Conservation (phyloP, 345 rosid genomes). For the Eutrema yunnanense region DNA sequence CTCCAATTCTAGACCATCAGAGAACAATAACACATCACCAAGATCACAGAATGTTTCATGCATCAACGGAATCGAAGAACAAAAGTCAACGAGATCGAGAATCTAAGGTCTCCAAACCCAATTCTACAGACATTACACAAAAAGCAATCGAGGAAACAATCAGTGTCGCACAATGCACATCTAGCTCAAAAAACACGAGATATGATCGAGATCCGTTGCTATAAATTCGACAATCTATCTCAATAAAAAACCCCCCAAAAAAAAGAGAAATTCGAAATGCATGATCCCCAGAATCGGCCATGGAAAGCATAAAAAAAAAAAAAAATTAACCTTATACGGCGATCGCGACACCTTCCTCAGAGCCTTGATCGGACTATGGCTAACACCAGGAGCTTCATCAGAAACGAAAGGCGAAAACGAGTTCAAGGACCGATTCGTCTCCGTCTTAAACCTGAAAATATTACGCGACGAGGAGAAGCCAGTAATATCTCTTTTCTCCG, state of each 20-base stretch:
- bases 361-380: slow-evolving; percentile 63
- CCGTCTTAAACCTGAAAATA: slow-evolving; percentile 80
- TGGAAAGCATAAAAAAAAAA: not conserved
- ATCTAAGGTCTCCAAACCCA: not conserved
- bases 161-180: not conserved
- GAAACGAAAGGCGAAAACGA: slow-evolving; percentile 60
- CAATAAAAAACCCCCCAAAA: not conserved
- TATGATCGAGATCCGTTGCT: slow-evolving; percentile 8
- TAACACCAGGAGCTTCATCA: slow-evolving; percentile 60
- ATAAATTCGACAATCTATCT: not conserved
- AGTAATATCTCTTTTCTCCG: slow-evolving; percentile 52
- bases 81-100: not conserved
- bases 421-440: slow-evolving; percentile 62
- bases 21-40: slow-evolving; percentile 1
- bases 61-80: not conserved
- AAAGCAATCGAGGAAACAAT: not conserved
- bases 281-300: not conserved
- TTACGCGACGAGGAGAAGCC: slow-evolving; percentile 42
- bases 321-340: slow-evolving; percentile 68
- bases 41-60: slow-evolving; percentile 2
- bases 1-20: slow-evolving; percentile 3
- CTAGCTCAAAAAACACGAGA: not conserved
- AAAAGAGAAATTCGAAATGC: not conserved
- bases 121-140: slow-evolving; percentile 17
- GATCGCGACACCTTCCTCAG: slow-evolving; percentile 86